Evolutionary conservation across 73 alveolate species (phyloP), one percentile per base, ranked within the genome.

Genomic region (Paramecium sexaurelia): DNA sequence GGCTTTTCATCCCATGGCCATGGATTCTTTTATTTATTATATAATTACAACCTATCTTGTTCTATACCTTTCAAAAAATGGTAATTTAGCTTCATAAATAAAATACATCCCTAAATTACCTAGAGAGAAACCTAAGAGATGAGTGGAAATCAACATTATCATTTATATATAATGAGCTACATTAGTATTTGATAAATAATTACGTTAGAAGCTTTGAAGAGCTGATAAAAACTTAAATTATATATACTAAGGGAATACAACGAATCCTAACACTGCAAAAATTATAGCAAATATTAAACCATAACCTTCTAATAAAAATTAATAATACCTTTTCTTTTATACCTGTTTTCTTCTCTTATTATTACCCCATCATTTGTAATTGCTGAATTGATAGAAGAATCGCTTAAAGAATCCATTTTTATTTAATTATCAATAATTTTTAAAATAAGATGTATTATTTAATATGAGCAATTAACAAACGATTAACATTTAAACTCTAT

Each of bases 1-100:
- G 92, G 87, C 55, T 96, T 91, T 47, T 85, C 84, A 41, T 95
- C 84, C 98, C 98, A 96, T 19, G 98, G 98, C 98, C 98, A 96
- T 20, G 95, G 97, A 27, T 75, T 88, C 94, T 88, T 15, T 19
- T 26, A 8, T 26, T 36, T 32, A 1, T 11, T 67, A 22, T 41
- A 68, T 20, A 69, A 55, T 69, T n/a, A n/a, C n/a, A n/a, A 68
- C 93, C 20, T 57, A 61, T 55, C 92, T 84, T 24, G 93, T 91
- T 45, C 95, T 92, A 75, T 91, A 96, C 37, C 93, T 90, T 93
- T 96, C 98, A 78, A 96, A 96, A 94, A 94, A 96, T 9, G 98
- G 98, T 9, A 36, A 61, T 91, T 95, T 95, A 3, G 66, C 27
- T 0, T 39, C 27, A 67, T 96, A 96, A 15, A 95, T 92, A 88